Base-by-base conservation (phyloP, 2,329 filamentous ascomycete species). In the Fusarium bactridioides region DNA sequence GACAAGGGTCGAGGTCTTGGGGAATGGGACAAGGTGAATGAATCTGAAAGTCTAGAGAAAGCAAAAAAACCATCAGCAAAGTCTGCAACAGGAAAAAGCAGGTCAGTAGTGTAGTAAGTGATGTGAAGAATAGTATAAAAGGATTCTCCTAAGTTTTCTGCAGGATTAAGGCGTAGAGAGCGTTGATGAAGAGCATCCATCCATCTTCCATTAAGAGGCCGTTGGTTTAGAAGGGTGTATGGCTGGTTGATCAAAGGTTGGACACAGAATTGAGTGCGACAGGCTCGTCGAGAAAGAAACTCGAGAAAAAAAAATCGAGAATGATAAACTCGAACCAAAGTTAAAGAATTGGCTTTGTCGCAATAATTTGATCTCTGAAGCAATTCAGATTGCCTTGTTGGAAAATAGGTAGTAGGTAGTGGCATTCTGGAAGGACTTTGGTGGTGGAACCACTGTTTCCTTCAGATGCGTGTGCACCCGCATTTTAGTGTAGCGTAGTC, bases 41-140 rank as follows among this genome's bases (percentile, higher is more conserved):
- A 71, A 78, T 76, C 72, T 78, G 74, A 72, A 71, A 50, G 63
- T 67, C 64, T 67, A 66, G 56, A 68, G 60, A 45, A 64, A 59
- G 73, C 27, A 65, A 64, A 53, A 45, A 68, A 70, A 70, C 35
- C 48, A 78, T 78, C 76, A 78, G 76, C 64, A 70, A 78, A 47
- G 60, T 69, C 69, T 72, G 68, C 37, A 47, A 44, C 16, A 48
- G 41, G 37, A 58, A 45, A 40, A 29, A 35, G 18, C 40, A 65
- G 25, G 43, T 38, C 16, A 43, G 51, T 35, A 41, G 29, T 27
- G 40, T 47, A 33, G 40, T 25, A 21, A 35, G 45, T 64, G 64
- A 48, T 40, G 35, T n/a, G 44, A 29, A 65, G 23, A 38, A 25
- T 23, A 31, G 21, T 27, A 31, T 38, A 27, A 44, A 45, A 56